Evolutionary conservation across 352 stramenopile genomes (phyloP), one percentile per base, ranked within the genome.

Genomic region (Phytophthora uliginosa): DNA sequence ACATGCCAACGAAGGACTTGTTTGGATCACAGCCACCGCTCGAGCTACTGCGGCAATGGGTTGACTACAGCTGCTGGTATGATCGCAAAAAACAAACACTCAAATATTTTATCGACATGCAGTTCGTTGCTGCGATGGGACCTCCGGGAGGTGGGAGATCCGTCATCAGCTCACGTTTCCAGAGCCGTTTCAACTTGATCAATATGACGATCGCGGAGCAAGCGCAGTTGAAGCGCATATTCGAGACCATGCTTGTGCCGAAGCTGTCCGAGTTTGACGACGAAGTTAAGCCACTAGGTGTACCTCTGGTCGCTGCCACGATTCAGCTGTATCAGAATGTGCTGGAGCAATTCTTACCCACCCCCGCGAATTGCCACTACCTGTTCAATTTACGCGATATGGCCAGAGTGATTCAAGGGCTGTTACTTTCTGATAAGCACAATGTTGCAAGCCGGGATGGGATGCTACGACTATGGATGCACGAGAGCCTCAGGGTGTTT

Each of bases 11-110:
- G 10, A 95, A 95, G 62, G 94, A 98, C 62, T 76, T 84, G 58
- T 98, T 98, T 65, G 94, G 93, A 18, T 97, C 94, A 7, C 95
- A 98, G 60, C 92, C 95, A 1, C 93, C 95, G 0, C 77, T 98
- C 2, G 95, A 98, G 59, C 67, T 98, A 17, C 62, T 98, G 28
- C 88, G 95, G 0, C 94, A 98, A 63, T 98, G 90, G 90, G 84
- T 98, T 6, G 95, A 98, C 75, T 98, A 98, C 73, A 84, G 88
- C 54, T 95, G 90, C 55, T 98, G 91, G 92, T 98, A 98, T 57
- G 95, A 98, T 66, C 90, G 95, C 15, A 91, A 91, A 42, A 97
- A 98, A 65, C 86, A 97, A 45, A 92, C 86, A 15, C 79, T 98
- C 42, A 96, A 98, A 73, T 94, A 97, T 55, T 97, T 98, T 54